These are phyloP conservation scores for Botryotinia convoluta DNA, from an alignment of 2,329 filamentous ascomycete species.

Conservation along the genomic window DNA sequence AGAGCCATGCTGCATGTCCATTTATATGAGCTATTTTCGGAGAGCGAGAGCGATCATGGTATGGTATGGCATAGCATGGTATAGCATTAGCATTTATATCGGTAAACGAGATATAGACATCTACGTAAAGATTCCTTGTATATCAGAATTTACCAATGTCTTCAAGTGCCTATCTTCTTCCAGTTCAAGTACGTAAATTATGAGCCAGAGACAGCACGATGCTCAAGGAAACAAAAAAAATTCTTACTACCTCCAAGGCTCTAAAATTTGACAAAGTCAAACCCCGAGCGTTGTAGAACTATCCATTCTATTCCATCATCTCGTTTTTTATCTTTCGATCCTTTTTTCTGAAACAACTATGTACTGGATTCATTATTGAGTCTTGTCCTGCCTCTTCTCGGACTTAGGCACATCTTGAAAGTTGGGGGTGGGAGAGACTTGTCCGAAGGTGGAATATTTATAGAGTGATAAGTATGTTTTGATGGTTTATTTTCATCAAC, in stretches of 20 bases:
- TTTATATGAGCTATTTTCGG: background rate
- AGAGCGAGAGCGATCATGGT: background rate
- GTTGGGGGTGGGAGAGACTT: no score
- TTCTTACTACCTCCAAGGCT: background rate
- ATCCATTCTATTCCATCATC: background rate
- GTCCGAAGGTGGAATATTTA: no score
- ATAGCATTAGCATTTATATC: background rate
- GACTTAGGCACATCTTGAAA: no score
- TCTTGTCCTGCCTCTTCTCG: background rate
- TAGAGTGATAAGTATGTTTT: background rate
- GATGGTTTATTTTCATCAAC: background rate
- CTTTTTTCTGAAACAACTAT: background rate
- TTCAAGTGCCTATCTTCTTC: background rate
- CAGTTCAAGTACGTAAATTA: no score
- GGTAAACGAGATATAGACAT: background rate
- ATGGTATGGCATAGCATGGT: background rate
- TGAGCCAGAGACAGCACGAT: background rate
- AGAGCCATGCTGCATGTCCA: background rate
- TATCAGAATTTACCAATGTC: background rate
- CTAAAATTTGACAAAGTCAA: background rate
- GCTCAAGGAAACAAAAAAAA: no score
- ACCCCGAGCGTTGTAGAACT: background rate
- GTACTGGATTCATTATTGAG: background rate
- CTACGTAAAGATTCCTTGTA: background rate
- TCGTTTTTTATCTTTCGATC: background rate